Percentiles rank a stretch among this genome's conserved stretches.
phyloP scores from a whole-genome alignment of 2,329 filamentous ascomycete genomes.

The Fusarium albosuccineum region DNA sequence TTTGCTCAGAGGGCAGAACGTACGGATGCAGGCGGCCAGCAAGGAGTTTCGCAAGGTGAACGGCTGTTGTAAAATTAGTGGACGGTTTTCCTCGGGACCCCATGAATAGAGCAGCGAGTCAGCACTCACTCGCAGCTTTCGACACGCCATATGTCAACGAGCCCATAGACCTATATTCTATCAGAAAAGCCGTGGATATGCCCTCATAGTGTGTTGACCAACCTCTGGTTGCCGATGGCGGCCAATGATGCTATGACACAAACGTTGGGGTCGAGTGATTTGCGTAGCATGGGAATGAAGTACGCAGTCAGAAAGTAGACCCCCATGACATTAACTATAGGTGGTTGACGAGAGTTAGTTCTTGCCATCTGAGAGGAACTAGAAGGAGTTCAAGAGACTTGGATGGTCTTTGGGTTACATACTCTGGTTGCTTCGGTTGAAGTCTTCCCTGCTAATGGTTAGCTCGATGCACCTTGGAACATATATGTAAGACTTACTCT shows the following conservation, averaged over 20 bases:
- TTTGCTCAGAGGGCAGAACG: not conserved
- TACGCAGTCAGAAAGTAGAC: not conserved
- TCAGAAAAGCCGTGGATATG: not conserved
- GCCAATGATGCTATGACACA: not conserved
- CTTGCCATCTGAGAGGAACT: not conserved
- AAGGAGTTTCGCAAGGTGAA: conserved; percentile 1
- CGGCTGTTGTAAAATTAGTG: not conserved
- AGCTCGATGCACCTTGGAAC: not conserved
- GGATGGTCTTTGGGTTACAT: not conserved
- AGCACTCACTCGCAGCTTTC: not conserved
- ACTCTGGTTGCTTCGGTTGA: not conserved
- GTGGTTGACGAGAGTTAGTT: not conserved
- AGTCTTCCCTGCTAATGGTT: not conserved
- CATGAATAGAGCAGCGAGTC: not conserved
- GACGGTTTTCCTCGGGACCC: not conserved
- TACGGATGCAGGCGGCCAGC: not conserved
- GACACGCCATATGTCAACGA: conserved; percentile 1
- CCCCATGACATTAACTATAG: not conserved
- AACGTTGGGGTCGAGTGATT: not conserved
- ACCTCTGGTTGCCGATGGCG: conserved; percentile 1
- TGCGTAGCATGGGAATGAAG: conserved; percentile 1
- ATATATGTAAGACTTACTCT: not conserved
- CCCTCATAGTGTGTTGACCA: not conserved
- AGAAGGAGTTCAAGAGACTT: not conserved
- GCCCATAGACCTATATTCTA: not conserved